Percentiles rank a stretch among this genome's conserved stretches.
phyloP scores from a whole-genome alignment of 2,329 filamentous ascomycete species.

The Ascochyta koolunga region DNA sequence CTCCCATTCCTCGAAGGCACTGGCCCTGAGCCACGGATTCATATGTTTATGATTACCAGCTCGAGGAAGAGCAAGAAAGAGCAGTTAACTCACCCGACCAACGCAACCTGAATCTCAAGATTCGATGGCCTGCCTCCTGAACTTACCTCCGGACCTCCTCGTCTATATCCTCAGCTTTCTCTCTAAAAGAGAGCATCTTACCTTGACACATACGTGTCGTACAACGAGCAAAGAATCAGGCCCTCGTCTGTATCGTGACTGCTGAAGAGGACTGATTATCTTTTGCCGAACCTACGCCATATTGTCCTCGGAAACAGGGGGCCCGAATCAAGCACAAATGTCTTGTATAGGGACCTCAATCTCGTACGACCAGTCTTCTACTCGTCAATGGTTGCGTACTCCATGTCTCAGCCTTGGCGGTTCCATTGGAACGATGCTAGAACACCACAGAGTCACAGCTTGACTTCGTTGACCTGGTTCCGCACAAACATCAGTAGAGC shows the following conservation, averaged over 20 bases:
- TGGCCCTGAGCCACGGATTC: neutral
- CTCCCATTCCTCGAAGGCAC: neutral
- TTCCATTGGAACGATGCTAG: conserved; percentile 24
- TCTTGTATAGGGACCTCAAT: conserved; percentile 32
- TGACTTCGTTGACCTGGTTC: conserved; percentile 30
- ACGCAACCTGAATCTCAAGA: neutral
- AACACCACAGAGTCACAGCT: conserved; percentile 20
- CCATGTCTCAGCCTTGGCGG: conserved; percentile 32
- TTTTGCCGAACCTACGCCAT: conserved; percentile 27
- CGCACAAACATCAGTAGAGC: conserved; percentile 30
- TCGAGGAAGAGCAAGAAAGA: neutral
- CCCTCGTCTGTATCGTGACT: conserved; percentile 29
- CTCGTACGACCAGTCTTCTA: conserved; percentile 35
- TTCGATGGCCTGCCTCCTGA: conserved; percentile 25
- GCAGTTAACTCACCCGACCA: neutral
- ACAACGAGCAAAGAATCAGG: conserved; percentile 18
- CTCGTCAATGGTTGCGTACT: conserved; percentile 23
- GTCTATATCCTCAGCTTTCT: conserved; percentile 23
- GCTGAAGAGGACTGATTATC: conserved; percentile 25
- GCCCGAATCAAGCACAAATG: conserved; percentile 12
- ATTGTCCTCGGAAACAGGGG: conserved; percentile 27
- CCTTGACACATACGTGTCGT: conserved; percentile 23
- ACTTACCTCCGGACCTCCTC: conserved; percentile 24
- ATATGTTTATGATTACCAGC: neutral
- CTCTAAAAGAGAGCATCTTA: conserved; percentile 17